Conservation (phyloP, 2,329 filamentous ascomycete genomes). For the Emergomyces africanus region DNA sequence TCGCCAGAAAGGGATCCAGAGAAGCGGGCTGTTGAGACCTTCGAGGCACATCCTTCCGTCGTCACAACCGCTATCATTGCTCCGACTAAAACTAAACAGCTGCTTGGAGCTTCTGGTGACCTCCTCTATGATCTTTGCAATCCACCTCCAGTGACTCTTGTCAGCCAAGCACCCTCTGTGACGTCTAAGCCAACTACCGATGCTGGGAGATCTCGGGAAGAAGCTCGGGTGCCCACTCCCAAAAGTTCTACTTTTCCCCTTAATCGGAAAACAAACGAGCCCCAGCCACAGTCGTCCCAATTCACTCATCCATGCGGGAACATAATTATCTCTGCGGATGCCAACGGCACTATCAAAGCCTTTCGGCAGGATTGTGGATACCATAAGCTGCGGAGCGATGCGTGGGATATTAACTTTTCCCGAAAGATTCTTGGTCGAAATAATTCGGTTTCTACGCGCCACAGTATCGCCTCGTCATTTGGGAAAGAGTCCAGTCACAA, state of each 20-base stretch:
- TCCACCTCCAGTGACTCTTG: constrained; percentile 72
- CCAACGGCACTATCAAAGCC: constrained; percentile 78
- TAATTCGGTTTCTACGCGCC: constrained; percentile 45
- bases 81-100: constrained; percentile 60
- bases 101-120: constrained; percentile 71
- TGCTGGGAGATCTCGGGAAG: constrained; percentile 18
- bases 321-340: constrained; percentile 85
- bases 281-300: constrained; percentile 63
- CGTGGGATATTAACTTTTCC: constrained; percentile 68
- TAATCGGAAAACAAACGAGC: constrained; percentile 46
- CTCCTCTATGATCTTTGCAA: constrained; percentile 96
- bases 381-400: constrained; percentile 60
- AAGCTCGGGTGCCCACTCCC: constrained; percentile 1
- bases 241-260: constrained; percentile 22
- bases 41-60: constrained; percentile 79
- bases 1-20: constrained; percentile 55
- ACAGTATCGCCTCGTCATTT: constrained; percentile 38
- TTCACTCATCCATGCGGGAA: constrained; percentile 68
- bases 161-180: constrained; percentile 56
- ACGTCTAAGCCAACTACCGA: constrained; percentile 39
- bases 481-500: constrained; percentile 29
- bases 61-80: constrained; percentile 85
- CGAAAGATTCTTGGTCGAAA: constrained; percentile 46
- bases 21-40: constrained; percentile 73
- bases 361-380: constrained; percentile 91